phyloP scores from a whole-genome alignment of 306 rosid species.

The Vigna mungo region DNA sequence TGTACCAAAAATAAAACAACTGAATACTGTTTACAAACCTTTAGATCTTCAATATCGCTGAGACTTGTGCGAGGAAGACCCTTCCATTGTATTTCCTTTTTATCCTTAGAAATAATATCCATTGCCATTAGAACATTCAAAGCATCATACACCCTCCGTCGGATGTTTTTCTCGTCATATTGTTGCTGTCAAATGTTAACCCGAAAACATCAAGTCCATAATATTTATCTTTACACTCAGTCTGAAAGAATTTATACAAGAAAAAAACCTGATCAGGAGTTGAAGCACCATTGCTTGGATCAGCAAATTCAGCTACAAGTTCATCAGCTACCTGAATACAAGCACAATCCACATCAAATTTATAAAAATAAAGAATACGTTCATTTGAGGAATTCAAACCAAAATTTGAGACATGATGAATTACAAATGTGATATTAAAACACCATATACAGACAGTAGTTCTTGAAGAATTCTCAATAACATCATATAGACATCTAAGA shows the following conservation, averaged over 20 bases:
- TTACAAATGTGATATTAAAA: conserved; percentile 18
- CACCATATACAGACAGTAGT: conserved; percentile 9
- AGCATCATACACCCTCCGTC: conserved; percentile 98
- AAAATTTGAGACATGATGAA: neutral
- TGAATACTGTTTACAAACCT: conserved; percentile 61
- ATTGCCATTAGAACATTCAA: conserved; percentile 99
- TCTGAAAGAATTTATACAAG: conserved; percentile 26
- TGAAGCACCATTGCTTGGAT: conserved; percentile 71
- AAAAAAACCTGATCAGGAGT: conserved; percentile 90
- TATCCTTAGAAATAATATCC: conserved; percentile 93
- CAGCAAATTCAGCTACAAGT: conserved; percentile 95
- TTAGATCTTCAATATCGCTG: conserved; percentile 90
- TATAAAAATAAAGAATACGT: conserved; percentile 2
- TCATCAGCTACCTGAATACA: conserved; percentile 92
- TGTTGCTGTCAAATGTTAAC: conserved; percentile 77
- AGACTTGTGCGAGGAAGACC: conserved; percentile 94
- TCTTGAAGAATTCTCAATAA: conserved; percentile 14
- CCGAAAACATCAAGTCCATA: conserved; percentile 23
- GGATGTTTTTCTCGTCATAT: conserved; percentile 95
- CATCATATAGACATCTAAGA: conserved; percentile 24
- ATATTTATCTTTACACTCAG: conserved; percentile 8
- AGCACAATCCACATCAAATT: conserved; percentile 35
- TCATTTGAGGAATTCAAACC: conserved; percentile 7
- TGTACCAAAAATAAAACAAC: neutral
- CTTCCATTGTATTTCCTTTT: conserved; percentile 98